Evolutionary conservation across 139 green algal species (phyloP), one percentile per base, ranked within the genome.

Genomic region (Bryopsis sp.): DNA sequence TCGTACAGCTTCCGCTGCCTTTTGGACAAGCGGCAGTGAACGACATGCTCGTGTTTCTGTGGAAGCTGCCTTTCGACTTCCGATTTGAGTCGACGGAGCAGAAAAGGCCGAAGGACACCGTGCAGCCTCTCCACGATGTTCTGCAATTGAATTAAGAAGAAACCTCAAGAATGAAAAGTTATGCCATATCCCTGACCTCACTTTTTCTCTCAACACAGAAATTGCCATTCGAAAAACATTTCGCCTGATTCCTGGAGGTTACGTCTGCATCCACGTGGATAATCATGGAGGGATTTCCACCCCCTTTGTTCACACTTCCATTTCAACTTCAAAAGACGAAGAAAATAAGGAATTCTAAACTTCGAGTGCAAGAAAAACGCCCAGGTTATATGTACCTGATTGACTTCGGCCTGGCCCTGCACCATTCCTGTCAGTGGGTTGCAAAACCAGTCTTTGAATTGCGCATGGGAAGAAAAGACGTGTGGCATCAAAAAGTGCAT

Each of bases 401-500:
- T 88, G 70, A 90, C 84, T 1, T 80, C 77, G 63, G 83, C 79
- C 34, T 74, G 74, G n/a, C 86, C 88, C 74, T 97, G 89, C 67
- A 95, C 90, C 82, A 95, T 91, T 54, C 84, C 88, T 0, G 80
- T 95, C 29, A 99, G 84, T 2, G 92, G 91, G 73, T 90, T 92
- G 76, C 73, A 88, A 81, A 99, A 99, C 94, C 94, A 99, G 78
- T 97, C 89, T 48, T 90, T 88, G 84, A 99, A 99, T 77, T 96
- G 83, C 33, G 79, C 84, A 76, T 96, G 89, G 35, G 71, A 85
- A 67, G 77, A 77, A 74, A 95, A 95, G 24, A 95, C 83, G 59
- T 85, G 76, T 0, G 92, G 94, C 94, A 99, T 97, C 39, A 98
- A 87, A 74, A 98, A 99, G 79, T 98, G 94, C 92, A 99, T 96